Percentiles rank a stretch among this genome's conserved stretches.
phyloP scores from a whole-genome alignment of 169 alveolate species.

The Plasmodium cynomolgi region DNA sequence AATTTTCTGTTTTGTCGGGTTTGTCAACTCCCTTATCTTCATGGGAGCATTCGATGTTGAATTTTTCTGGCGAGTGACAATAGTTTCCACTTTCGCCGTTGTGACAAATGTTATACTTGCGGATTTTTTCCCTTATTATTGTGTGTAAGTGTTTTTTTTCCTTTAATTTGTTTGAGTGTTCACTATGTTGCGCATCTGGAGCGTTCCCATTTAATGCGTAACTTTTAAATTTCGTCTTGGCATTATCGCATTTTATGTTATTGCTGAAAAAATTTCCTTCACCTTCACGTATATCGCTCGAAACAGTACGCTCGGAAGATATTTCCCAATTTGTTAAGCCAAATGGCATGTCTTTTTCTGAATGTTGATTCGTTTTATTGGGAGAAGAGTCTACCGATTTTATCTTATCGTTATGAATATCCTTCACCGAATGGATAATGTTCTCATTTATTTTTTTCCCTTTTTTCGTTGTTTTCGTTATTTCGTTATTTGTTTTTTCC shows the following conservation, averaged over 20 bases:
- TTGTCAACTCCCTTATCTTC: not conserved
- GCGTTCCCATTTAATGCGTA: not conserved
- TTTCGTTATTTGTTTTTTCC: conserved; percentile 21
- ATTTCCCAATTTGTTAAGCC: conserved; percentile 15
- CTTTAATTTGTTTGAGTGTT: not conserved
- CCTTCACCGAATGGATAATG: conserved; percentile 19
- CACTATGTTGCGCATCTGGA: not conserved
- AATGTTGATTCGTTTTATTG: conserved; percentile 4
- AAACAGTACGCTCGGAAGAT: not conserved
- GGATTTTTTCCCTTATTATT: conserved; percentile 9
- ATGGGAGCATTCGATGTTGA: not conserved
- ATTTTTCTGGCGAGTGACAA: not conserved
- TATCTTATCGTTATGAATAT: conserved; percentile 6
- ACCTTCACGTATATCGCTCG: not conserved
- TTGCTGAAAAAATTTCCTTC: conserved; percentile 3
- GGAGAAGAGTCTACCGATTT: conserved; percentile 18
- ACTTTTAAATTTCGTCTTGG: conserved; percentile 7
- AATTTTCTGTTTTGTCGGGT: not conserved
- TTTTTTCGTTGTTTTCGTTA: not conserved
- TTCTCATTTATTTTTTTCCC: not conserved
- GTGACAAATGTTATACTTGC: not conserved
- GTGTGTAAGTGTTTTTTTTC: not conserved
- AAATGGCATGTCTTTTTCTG: conserved; percentile 12
- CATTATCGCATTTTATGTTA: not conserved
- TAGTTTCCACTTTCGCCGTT: conserved; percentile 8